These are phyloP conservation scores for Flueggea neowawraea DNA, from an alignment of 441 rosid species.

Conservation along the genomic window DNA sequence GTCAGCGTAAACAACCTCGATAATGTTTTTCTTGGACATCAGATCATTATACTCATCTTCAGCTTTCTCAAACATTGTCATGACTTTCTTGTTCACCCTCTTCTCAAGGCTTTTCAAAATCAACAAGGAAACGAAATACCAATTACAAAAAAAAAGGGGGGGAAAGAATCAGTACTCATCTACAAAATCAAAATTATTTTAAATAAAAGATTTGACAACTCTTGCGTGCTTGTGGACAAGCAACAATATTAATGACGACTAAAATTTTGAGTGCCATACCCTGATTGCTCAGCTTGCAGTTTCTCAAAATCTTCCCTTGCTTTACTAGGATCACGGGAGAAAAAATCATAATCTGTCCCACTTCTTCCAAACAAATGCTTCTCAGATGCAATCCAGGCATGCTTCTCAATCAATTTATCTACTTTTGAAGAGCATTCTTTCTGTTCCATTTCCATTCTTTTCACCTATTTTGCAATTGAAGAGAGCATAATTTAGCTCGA, in stretches of 20 bases:
- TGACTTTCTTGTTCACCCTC: conserved; percentile 98
- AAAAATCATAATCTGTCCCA: conserved; percentile 97
- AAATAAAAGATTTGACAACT: conserved; percentile 1
- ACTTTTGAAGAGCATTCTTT: conserved; percentile 86
- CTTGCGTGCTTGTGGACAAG: no score
- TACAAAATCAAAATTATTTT: conserved; percentile 1
- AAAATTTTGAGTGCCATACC: conserved; percentile 36
- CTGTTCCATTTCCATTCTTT: conserved; percentile 90
- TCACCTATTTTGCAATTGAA: conserved; percentile 45
- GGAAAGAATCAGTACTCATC: neutral
- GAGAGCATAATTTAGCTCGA: neutral
- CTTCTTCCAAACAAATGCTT: conserved; percentile 91
- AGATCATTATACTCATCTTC: conserved; percentile 97
- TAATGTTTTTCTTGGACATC: conserved; percentile 91
- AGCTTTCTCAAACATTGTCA: conserved; percentile 99
- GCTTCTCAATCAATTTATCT: conserved; percentile 89
- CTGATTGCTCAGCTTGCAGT: conserved; percentile 88
- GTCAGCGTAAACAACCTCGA: conserved; percentile 59
- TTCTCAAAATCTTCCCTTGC: conserved; percentile 88
- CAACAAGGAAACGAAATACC: no score
- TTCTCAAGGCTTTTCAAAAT: conserved; percentile 67
- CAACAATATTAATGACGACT: no score
- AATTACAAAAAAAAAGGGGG: conserved; percentile 12
- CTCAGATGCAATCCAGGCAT: conserved; percentile 95
- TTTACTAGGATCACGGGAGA: conserved; percentile 60